A percentile compares a stretch with the other conserved stretches of the same genome.
Conservation (phyloP, 352 stramenopile genomes). For the Pythium volutum region DNA sequence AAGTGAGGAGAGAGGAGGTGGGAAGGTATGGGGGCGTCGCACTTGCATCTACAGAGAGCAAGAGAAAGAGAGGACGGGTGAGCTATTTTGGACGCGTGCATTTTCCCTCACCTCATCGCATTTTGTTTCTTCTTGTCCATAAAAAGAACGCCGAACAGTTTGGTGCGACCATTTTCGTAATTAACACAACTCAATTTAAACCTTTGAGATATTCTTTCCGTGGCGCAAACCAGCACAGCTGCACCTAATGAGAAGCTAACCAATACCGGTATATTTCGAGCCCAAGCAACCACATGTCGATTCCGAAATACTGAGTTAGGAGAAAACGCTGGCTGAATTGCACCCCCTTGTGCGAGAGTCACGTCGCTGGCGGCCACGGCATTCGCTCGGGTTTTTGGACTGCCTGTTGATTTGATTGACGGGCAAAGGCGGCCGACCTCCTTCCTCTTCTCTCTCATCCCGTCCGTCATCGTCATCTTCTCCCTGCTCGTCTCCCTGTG, state of each 20-base stretch:
- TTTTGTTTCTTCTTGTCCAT: background rate
- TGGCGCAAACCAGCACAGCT: too few relatives aligned
- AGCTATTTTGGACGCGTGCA: slow-evolving; percentile 4
- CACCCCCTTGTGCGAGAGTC: slow-evolving; percentile 1
- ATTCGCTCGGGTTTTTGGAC: background rate
- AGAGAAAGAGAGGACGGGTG: background rate
- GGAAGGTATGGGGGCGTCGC: background rate
- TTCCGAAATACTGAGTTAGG: too few relatives aligned
- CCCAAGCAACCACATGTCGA: too few relatives aligned
- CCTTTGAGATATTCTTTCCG: too few relatives aligned
- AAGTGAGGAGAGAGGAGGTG: background rate
- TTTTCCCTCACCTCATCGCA: background rate
- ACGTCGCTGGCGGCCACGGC: slow-evolving; percentile 14
- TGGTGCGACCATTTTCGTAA: background rate
- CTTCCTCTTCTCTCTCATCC: background rate
- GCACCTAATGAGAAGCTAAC: too few relatives aligned
- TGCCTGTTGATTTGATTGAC: slow-evolving; percentile 7
- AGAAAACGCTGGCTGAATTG: background rate
- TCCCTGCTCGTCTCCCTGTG: background rate
- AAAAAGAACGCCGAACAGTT: background rate
- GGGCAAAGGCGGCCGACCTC: background rate
- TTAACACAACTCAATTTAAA: background rate
- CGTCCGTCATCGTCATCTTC: background rate
- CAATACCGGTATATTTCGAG: too few relatives aligned
- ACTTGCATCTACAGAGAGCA: background rate